phyloP scores from a whole-genome alignment of 441 rosid genomes.

The Gossypium laxum region DNA sequence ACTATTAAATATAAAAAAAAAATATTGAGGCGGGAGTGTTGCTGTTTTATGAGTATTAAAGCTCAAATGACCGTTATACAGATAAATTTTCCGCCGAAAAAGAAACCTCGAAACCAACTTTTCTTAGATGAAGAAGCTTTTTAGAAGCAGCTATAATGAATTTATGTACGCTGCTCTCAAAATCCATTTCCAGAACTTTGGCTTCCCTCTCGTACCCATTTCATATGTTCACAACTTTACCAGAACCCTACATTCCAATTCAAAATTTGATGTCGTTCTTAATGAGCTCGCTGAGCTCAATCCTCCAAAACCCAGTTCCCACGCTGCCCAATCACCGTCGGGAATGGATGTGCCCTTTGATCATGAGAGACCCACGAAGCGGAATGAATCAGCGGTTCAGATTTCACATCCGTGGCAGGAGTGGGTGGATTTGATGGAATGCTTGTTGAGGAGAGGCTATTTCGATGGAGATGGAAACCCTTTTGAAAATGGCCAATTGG shows the following conservation, averaged over 20 bases:
- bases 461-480: constrained; percentile 38
- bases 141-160: constrained; percentile 14
- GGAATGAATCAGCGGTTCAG: constrained; percentile 17
- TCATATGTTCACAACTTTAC: constrained; percentile 25
- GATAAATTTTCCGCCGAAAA: not conserved
- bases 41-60: not conserved
- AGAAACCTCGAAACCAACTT: not conserved
- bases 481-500: constrained; percentile 24
- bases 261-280: constrained; percentile 18
- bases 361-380: not conserved
- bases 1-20: too few species aligned
- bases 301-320: constrained; percentile 22
- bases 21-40: too few species aligned
- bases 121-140: constrained; percentile 28
- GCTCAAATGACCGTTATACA: not conserved
- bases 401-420: constrained; percentile 72
- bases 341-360: not conserved
- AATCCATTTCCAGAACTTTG: not conserved
- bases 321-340: not conserved
- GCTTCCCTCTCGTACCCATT: constrained; percentile 9
- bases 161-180: constrained; percentile 14
- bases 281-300: constrained; percentile 21
- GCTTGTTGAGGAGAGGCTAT: constrained; percentile 46
- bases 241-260: constrained; percentile 17
- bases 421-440: constrained; percentile 59